These are phyloP conservation scores for Colletotrichum plurivorum DNA, from an alignment of 2,329 filamentous ascomycete genomes.

Conservation along the genomic window DNA sequence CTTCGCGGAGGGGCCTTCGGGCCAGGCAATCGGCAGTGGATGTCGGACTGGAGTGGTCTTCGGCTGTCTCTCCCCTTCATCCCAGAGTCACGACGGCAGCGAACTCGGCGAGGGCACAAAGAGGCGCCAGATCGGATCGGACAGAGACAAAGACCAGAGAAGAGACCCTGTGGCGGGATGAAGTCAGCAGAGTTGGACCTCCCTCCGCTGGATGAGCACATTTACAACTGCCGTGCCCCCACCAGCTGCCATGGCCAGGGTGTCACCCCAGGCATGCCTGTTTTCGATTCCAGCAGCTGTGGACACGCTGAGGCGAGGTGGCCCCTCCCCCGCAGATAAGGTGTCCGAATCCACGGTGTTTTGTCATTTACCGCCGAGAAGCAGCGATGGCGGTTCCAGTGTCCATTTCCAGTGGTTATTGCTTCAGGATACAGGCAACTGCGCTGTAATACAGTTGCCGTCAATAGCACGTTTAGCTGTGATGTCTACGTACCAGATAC, in stretches of 20 bases:
- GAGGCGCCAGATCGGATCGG: too few species aligned
- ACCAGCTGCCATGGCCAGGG: conserved; percentile 22
- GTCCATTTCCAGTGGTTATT: too few species aligned
- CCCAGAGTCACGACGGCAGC: too few species aligned
- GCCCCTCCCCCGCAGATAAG: conserved; percentile 34
- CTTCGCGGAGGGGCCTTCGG: conserved; percentile 7
- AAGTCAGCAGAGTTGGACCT: neutral
- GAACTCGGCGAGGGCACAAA: too few species aligned
- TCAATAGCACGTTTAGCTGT: too few species aligned
- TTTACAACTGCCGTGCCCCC: conserved; percentile 38
- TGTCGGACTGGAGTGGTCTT: conserved; percentile 15
- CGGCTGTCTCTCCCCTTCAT: conserved; percentile 12
- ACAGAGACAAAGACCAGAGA: neutral
- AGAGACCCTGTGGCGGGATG: neutral
- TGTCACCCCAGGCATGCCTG: conserved; percentile 19
- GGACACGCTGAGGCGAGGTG: neutral
- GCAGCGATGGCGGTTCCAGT: neutral
- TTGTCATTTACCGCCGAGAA: neutral
- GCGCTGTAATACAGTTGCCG: too few species aligned
- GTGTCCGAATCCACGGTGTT: neutral
- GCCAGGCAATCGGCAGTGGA: conserved; percentile 31
- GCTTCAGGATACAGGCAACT: too few species aligned
- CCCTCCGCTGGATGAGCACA: neutral
- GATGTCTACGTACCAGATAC: neutral
- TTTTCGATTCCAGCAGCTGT: conserved; percentile 19